A percentile compares a stretch with the other conserved stretches of the same genome.
Conservation (phyloP, 2,329 filamentous ascomycete species). For the Trichophyton equinum region DNA sequence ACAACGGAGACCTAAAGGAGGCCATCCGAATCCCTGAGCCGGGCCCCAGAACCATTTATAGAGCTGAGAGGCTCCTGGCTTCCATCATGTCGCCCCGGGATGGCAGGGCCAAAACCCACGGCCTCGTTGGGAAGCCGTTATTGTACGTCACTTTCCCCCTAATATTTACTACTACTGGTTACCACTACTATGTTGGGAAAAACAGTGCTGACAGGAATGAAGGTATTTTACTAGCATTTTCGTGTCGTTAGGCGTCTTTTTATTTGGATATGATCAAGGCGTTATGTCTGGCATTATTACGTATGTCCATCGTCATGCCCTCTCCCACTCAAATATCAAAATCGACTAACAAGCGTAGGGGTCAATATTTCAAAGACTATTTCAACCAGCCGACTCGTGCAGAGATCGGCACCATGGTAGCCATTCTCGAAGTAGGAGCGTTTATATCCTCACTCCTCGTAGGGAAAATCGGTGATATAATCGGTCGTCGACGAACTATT, state of each 20-base stretch:
- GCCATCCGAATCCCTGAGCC: conserved; percentile 64
- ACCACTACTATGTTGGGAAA: background rate
- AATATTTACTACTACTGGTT: conserved; percentile 16
- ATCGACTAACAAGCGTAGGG: conserved; percentile 32
- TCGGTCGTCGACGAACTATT: conserved; percentile 80
- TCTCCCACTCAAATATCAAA: conserved; percentile 13
- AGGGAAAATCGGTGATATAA: conserved; percentile 78
- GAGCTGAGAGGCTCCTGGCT: conserved; percentile 58
- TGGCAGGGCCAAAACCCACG: conserved; percentile 59
- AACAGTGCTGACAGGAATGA: conserved; percentile 4
- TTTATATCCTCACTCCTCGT: conserved; percentile 80
- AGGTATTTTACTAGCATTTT: conserved; percentile 90
- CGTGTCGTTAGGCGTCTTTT: conserved; percentile 50
- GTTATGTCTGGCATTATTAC: conserved; percentile 60
- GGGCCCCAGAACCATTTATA: conserved; percentile 49
- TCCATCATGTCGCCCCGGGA: conserved; percentile 74
- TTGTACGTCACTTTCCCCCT: conserved; percentile 48
- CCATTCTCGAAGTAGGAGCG: conserved; percentile 87
- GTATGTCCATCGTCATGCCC: conserved; percentile 28
- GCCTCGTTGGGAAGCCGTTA: conserved; percentile 88
- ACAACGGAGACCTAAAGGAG: conserved; percentile 17
- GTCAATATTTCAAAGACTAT: conserved; percentile 77
- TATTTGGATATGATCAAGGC: conserved; percentile 54
- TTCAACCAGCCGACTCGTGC: conserved; percentile 79
- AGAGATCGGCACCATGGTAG: conserved; percentile 92